Evolutionary conservation across 495 filamentous ascomycete species (phyloP).

Genomic region (Hypoxylon perforatum): DNA sequence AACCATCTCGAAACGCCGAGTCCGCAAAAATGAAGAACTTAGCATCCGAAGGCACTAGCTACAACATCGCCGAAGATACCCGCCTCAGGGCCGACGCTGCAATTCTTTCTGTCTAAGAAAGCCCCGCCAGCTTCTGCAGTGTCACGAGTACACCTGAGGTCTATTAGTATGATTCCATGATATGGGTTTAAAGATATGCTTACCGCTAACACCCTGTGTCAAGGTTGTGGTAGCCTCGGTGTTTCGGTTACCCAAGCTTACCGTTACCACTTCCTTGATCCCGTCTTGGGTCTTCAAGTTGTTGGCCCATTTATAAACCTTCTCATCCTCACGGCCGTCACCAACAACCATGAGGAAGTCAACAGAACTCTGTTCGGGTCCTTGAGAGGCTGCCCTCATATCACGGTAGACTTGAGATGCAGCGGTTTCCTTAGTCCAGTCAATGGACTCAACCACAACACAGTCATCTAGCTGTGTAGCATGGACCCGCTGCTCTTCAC

Average conservation of each 20-base stretch:
- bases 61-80: conserved; percentile 7
- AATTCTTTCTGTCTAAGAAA: conserved; percentile 41
- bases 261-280: conserved; percentile 78
- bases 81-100: conserved; percentile 11
- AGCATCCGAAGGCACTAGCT: conserved; percentile 6
- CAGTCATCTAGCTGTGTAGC: conserved; percentile 82
- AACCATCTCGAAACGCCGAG: conserved; percentile 22
- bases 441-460: conserved; percentile 80
- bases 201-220: conserved; percentile 90
- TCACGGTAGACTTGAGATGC: conserved; percentile 74
- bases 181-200: conserved; percentile 44
- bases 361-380: conserved; percentile 58
- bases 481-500: conserved; percentile 81
- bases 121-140: conserved; percentile 57
- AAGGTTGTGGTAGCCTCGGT: conserved; percentile 87
- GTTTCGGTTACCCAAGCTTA: conserved; percentile 83
- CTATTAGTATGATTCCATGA: conserved; percentile 17
- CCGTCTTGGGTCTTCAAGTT: conserved; percentile 63
- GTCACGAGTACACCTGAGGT: conserved; percentile 56
- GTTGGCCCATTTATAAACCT: conserved; percentile 94
- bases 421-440: conserved; percentile 87
- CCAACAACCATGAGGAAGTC: conserved; percentile 90
- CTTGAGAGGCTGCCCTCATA: conserved; percentile 55
- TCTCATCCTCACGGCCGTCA: conserved; percentile 90
- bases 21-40: conserved; percentile 3